Percentiles rank a stretch among this genome's conserved stretches.
These are phyloP conservation scores for Kwoniella europaea DNA, from an alignment of 768 basidiomycete genomes.

Conservation along the genomic window DNA sequence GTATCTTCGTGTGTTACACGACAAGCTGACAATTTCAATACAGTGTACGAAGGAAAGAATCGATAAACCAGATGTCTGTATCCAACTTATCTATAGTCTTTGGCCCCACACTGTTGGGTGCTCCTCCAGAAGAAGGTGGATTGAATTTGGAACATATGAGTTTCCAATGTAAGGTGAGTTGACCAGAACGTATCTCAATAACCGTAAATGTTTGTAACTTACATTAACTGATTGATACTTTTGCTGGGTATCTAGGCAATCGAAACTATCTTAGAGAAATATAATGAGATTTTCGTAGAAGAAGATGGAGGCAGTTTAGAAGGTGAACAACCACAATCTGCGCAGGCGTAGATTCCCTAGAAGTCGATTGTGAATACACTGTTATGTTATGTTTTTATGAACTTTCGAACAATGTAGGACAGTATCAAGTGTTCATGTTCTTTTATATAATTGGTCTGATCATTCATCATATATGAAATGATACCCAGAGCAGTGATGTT, in stretches of 20 bases:
- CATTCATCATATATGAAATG: not conserved
- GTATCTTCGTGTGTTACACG: not conserved
- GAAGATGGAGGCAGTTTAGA: constrained; percentile 60
- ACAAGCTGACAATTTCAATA: too few species aligned
- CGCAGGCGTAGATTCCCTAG: constrained; percentile 6
- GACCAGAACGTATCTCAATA: too few species aligned
- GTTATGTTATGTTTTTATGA: too few species aligned
- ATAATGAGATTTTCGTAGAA: constrained; percentile 94
- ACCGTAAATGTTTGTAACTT: too few species aligned
- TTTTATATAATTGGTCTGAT: not conserved
- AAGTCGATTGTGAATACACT: too few species aligned
- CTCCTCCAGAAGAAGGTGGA: constrained; percentile 61
- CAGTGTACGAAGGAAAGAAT: constrained; percentile 73
- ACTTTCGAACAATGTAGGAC: too few species aligned
- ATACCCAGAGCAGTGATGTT: not conserved
- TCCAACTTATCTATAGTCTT: constrained; percentile 95
- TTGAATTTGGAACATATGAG: constrained; percentile 61
- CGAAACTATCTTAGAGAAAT: constrained; percentile 92
- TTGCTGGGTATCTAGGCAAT: constrained; percentile 67
- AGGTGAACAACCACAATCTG: not conserved
- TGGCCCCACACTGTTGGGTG: constrained; percentile 94
- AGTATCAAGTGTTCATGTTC: not conserved
- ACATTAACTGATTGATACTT: too few species aligned
- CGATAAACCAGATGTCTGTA: constrained; percentile 86
- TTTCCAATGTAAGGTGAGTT: constrained; percentile 60